These are phyloP conservation scores for Yamadazyma akitaensis DNA, from an alignment of 805 yeast genomes.

Conservation along the genomic window DNA sequence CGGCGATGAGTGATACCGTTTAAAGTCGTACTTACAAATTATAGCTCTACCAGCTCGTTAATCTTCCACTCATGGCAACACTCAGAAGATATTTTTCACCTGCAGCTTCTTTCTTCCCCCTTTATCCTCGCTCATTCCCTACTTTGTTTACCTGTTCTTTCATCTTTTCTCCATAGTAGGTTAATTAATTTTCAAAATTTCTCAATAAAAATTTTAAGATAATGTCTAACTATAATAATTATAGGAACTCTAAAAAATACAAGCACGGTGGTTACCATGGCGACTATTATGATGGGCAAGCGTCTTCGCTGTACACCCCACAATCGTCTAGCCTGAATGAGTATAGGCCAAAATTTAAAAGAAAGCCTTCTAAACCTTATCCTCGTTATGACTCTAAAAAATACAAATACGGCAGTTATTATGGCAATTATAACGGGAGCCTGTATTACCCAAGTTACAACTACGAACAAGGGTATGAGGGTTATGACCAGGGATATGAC, in stretches of 20 bases:
- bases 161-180: no score
- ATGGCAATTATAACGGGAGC: not conserved
- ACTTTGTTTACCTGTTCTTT: not conserved
- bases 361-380: conserved; percentile 7
- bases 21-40: no score
- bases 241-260: conserved; percentile 6
- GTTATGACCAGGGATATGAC: not conserved
- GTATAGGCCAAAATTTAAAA: conserved; percentile 11
- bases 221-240: conserved; percentile 7
- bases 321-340: not conserved
- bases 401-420: not conserved
- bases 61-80: no score
- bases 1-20: no score
- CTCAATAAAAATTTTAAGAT: not conserved
- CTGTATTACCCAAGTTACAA: conserved; percentile 2
- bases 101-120: no score
- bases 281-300: conserved; percentile 7
- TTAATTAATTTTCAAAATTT: no score
- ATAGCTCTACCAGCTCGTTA: no score
- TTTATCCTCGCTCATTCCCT: not conserved
- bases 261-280: conserved; percentile 7
- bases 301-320: conserved; percentile 2
- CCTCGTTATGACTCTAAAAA: conserved; percentile 12
- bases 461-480: not conserved
- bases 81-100: no score